A percentile compares a stretch with the other conserved stretches of the same genome.
phyloP scores from a whole-genome alignment of 2,329 filamentous ascomycete genomes.

The Stagonosporopsis chrysanthemi region DNA sequence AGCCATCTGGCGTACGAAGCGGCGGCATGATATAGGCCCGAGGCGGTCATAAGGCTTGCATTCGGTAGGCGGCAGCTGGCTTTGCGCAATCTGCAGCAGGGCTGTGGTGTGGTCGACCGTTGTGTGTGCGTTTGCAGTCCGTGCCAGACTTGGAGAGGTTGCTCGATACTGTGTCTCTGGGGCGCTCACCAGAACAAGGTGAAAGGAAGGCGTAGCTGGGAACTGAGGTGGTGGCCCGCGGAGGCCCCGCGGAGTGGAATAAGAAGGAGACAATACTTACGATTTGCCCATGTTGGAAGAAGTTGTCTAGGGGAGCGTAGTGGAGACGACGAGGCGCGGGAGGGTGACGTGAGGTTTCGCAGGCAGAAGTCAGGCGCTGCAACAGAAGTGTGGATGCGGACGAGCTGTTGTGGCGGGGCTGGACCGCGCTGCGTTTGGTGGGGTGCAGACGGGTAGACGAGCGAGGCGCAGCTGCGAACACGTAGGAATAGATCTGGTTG shows the following conservation, averaged over 20 bases:
- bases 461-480: constrained; percentile 24
- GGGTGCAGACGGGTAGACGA: constrained; percentile 16
- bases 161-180: constrained; percentile 5
- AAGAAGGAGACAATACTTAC: constrained; percentile 44
- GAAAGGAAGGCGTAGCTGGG: constrained; percentile 30
- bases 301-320: constrained; percentile 16
- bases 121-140: constrained; percentile 8
- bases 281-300: constrained; percentile 50
- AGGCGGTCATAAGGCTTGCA: constrained; percentile 5
- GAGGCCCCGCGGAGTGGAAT: constrained; percentile 19
- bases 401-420: constrained; percentile 25
- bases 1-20: constrained; percentile 25
- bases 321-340: constrained; percentile 1
- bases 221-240: constrained; percentile 22
- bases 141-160: constrained; percentile 17
- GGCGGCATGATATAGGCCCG: constrained; percentile 9
- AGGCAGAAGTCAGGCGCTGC: constrained; percentile 27
- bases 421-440: constrained; percentile 24
- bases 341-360: constrained; percentile 15
- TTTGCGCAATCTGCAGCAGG: constrained; percentile 12
- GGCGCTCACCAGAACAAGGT: constrained; percentile 18
- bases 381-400: constrained; percentile 24
- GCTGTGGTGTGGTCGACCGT: constrained; percentile 1
- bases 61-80: constrained; percentile 10
- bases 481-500: not conserved